These are phyloP conservation scores for Aspergillus fischeri DNA, from an alignment of 2,329 filamentous ascomycete species.

Conservation along the genomic window DNA sequence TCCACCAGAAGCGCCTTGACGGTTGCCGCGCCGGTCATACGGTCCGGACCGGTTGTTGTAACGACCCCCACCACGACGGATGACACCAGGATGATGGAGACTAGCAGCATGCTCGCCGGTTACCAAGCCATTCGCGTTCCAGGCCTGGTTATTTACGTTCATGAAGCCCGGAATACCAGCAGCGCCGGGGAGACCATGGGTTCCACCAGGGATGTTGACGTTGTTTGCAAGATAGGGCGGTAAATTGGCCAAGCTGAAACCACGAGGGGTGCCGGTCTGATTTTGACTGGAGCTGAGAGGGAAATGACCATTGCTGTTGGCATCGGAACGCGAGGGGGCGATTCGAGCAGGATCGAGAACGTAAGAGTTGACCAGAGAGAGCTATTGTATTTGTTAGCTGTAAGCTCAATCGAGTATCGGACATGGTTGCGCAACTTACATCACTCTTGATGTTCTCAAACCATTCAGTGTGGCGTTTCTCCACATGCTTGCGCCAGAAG, in stretches of 20 bases:
- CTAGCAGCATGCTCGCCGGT: conserved; percentile 36
- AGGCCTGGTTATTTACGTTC: conserved; percentile 26
- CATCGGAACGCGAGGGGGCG: conserved; percentile 85
- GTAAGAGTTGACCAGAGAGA: conserved; percentile 88
- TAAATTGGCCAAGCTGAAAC: conserved; percentile 77
- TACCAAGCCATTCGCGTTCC: conserved; percentile 29
- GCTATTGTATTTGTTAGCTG: conserved; percentile 51
- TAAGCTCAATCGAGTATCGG: not conserved
- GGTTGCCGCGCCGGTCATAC: conserved; percentile 64
- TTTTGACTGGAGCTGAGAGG: conserved; percentile 72
- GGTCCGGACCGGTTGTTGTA: conserved; percentile 65
- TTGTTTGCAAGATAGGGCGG: conserved; percentile 55
- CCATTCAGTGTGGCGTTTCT: conserved; percentile 93
- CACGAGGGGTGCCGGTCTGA: conserved; percentile 78
- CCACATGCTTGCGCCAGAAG: conserved; percentile 97
- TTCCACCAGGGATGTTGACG: conserved; percentile 35
- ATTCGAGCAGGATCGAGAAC: conserved; percentile 93
- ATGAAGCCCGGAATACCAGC: conserved; percentile 31
- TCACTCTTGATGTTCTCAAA: conserved; percentile 74
- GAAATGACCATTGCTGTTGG: conserved; percentile 94
- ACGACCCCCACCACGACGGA: conserved; percentile 63
- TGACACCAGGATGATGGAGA: conserved; percentile 58
- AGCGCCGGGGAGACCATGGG: conserved; percentile 26
- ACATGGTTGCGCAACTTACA: conserved; percentile 51
- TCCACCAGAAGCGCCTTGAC: conserved; percentile 48